A percentile compares a stretch with the other conserved stretches of the same genome.
Evolutionary conservation across 176 grass and related monocot species (phyloP).

Genomic region (Puya raimondii): DNA sequence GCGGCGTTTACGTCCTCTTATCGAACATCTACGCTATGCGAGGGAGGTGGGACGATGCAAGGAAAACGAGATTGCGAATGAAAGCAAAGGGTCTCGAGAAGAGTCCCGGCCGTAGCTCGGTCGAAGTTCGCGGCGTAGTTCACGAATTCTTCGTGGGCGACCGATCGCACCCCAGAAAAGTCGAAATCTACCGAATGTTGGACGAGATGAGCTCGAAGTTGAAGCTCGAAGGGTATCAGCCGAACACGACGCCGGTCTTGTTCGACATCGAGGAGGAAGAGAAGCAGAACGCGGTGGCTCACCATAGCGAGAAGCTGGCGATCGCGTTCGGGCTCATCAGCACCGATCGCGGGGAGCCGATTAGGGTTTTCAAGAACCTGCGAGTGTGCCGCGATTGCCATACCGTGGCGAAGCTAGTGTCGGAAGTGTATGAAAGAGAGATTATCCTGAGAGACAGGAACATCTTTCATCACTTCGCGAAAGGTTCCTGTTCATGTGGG

Average conservation of each 20-base stretch:
- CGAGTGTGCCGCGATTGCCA: not conserved
- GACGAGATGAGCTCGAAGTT: not conserved
- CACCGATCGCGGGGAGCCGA: not conserved
- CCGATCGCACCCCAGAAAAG: not conserved
- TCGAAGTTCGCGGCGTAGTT: slow-evolving; percentile 8
- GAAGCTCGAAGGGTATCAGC: not conserved
- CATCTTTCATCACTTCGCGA: not conserved
- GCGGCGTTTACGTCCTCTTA: slow-evolving; percentile 15
- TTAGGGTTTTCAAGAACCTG: not conserved
- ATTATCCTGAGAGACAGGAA: not conserved
- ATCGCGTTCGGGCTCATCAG: not conserved
- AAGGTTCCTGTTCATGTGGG: slow-evolving; percentile 1
- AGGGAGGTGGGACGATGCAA: slow-evolving; percentile 19
- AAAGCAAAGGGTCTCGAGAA: slow-evolving; percentile 12
- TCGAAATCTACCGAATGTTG: not conserved
- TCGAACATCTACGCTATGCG: slow-evolving; percentile 17
- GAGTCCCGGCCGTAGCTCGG: slow-evolving; percentile 4
- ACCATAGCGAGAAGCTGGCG: not conserved
- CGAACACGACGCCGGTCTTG: not conserved
- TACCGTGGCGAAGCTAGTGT: not conserved
- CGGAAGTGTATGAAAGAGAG: not conserved
- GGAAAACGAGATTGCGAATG: slow-evolving; percentile 2
- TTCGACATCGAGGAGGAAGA: slow-evolving; percentile 8
- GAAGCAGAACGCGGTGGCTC: not conserved
- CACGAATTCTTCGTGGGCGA: slow-evolving; percentile 4